These are phyloP conservation scores for Alternaria brassicae DNA, from an alignment of 2,329 filamentous ascomycete genomes.

Conservation along the genomic window DNA sequence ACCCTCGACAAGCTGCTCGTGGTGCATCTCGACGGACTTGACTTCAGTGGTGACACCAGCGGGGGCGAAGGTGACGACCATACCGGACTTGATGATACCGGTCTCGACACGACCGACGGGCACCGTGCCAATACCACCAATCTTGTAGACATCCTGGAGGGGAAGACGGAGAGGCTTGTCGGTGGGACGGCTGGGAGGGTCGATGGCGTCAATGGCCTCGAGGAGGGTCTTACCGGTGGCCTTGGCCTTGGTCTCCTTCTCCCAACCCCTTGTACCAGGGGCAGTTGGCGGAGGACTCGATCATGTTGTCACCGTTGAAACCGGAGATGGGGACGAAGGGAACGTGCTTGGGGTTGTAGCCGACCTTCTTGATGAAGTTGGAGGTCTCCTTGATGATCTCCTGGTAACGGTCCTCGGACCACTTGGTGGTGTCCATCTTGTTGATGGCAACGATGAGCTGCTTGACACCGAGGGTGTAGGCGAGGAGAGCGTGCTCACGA, in stretches of 20 bases:
- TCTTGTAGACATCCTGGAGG: slow-evolving; percentile 99
- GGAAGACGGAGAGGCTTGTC: slow-evolving; percentile 99
- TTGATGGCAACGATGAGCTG: slow-evolving; percentile 99
- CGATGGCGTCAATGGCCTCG: slow-evolving; percentile 97
- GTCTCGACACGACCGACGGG: slow-evolving; percentile 99
- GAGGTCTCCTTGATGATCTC: slow-evolving; percentile 99
- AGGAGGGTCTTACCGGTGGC: slow-evolving; percentile 94
- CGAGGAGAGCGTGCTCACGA: slow-evolving; percentile 99
- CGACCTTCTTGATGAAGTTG: slow-evolving; percentile 99
- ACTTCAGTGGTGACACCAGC: slow-evolving; percentile 99
- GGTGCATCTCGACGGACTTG: slow-evolving; percentile 99
- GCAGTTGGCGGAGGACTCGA: slow-evolving; percentile 86
- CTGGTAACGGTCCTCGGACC: slow-evolving; percentile 93
- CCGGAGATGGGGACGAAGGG: slow-evolving; percentile 99
- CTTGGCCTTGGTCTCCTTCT: slow-evolving; percentile 97
- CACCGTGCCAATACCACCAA: slow-evolving; percentile 99
- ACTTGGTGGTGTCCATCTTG: slow-evolving; percentile 99
- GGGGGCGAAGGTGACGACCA: slow-evolving; percentile 98
- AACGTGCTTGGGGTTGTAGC: slow-evolving; percentile 99
- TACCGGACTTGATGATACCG: slow-evolving; percentile 82
- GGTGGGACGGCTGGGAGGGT: slow-evolving; percentile 88
- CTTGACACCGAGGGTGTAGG: slow-evolving; percentile 99
- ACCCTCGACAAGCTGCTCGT: slow-evolving; percentile 97
- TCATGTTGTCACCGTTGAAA: slow-evolving; percentile 99
- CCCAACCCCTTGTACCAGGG: slow-evolving; percentile 99